phyloP scores from a whole-genome alignment of 768 basidiomycete species.

The Dentipellis sp. region DNA sequence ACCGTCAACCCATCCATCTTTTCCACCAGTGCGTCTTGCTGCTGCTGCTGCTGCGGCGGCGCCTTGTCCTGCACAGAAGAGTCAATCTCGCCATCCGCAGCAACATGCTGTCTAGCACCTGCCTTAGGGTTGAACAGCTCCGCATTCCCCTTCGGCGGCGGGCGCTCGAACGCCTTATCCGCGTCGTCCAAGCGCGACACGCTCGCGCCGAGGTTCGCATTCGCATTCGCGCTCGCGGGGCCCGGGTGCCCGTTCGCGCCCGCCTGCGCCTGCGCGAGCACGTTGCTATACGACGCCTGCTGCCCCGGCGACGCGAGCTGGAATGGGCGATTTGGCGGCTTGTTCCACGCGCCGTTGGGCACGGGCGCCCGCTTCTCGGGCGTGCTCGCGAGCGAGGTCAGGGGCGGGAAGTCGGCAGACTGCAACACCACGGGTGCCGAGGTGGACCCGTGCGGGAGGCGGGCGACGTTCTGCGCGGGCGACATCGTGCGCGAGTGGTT shows the following conservation, averaged over 20 bases:
- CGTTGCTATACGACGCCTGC: slow-evolving; percentile 17
- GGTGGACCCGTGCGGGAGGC: not conserved
- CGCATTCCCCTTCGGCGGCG: slow-evolving; percentile 33
- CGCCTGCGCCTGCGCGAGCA: slow-evolving; percentile 17
- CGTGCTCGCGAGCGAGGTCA: slow-evolving; percentile 21
- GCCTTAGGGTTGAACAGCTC: slow-evolving; percentile 30
- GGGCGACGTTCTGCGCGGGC: slow-evolving; percentile 23
- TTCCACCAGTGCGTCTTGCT: too few species aligned
- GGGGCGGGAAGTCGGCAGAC: slow-evolving; percentile 24
- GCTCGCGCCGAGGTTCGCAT: slow-evolving; percentile 2
- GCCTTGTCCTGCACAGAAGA: not conserved
- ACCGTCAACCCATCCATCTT: slow-evolving; percentile 5
- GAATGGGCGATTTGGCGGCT: slow-evolving; percentile 40
- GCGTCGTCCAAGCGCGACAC: slow-evolving; percentile 31
- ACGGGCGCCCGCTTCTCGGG: slow-evolving; percentile 45
- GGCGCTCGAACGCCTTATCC: slow-evolving; percentile 39
- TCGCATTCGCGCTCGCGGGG: not conserved
- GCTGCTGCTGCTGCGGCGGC: too few species aligned
- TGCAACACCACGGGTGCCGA: slow-evolving; percentile 17
- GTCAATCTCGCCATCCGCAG: not conserved
- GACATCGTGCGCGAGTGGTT: slow-evolving; percentile 29
- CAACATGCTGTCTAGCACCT: not conserved
- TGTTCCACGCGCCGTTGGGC: slow-evolving; percentile 65
- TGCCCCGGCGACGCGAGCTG: slow-evolving; percentile 34
- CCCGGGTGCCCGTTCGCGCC: slow-evolving; percentile 3